phyloP scores from a whole-genome alignment of 208 protist genomes.

The Acanthamoeba culbertsoni region DNA sequence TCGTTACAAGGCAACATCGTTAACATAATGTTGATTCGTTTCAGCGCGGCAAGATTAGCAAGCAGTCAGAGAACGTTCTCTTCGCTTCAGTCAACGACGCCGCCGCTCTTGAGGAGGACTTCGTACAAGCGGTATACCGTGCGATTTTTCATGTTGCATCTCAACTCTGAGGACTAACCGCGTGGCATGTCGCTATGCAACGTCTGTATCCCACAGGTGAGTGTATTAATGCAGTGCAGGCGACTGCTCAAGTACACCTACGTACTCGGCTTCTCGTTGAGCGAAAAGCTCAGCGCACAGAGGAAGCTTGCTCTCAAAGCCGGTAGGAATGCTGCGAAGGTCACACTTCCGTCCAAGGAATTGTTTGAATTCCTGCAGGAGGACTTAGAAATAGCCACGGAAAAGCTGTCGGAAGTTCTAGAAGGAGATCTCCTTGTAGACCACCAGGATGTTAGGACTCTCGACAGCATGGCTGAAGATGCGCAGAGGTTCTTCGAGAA shows the following conservation, averaged over 20 bases:
- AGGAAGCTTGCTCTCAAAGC: neutral
- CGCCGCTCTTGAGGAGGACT: neutral
- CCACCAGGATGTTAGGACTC: too few species aligned
- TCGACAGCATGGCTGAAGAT: neutral
- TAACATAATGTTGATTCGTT: neutral
- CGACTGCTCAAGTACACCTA: conserved; percentile 43
- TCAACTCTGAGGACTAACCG: neutral
- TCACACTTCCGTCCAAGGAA: neutral
- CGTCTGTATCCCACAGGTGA: neutral
- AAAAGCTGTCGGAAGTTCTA: conserved; percentile 16
- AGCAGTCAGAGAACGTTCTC: neutral
- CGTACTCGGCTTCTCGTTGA: neutral
- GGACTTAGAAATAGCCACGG: neutral
- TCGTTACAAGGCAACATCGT: neutral
- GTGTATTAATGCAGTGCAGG: neutral
- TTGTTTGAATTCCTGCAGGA: conserved; percentile 32
- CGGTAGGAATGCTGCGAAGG: neutral
- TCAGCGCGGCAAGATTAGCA: neutral
- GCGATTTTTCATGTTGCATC: neutral
- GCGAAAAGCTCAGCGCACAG: neutral
- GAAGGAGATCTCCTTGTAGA: neutral
- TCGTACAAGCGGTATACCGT: neutral
- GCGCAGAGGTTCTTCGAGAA: neutral
- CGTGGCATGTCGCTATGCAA: too few species aligned
- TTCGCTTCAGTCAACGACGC: conserved; percentile 5